Base-by-base conservation (phyloP, 2,329 filamentous ascomycete species). In the Aureobasidium vineae region DNA sequence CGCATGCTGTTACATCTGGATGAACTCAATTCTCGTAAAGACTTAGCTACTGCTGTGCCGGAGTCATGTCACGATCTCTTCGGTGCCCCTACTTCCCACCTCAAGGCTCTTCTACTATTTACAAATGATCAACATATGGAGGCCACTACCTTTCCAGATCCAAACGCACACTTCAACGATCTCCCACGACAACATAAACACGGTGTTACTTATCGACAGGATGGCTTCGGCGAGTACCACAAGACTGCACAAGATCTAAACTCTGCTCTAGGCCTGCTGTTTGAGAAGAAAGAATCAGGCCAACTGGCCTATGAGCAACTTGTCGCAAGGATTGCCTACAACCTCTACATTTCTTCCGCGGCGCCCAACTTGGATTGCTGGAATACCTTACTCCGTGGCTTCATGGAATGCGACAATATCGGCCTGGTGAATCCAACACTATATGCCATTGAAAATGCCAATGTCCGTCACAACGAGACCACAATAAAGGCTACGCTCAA, bases 331-430 rank as follows among this genome's bases (percentile, higher is more conserved):
- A 76, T 86, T 21, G 83, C 80, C 67, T 88, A 88, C 76, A 91
- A 91, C 72, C 78, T 95, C 3, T 81, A 91, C 19, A 78, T 86
- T 3, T 86, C 85, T 2, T 75, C 82, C 1, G 79, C 85, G 21
- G 84, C 75, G 10, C 89, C 90, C 0, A 85, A 85, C 68, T 83
- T 90, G 41, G 81, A 86, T 69, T 91, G 88, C 3, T 91, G 88
- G 78, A 92, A 92, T 72, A 82, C 83, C 15, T 81, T 95, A 31
- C 83, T 94, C 2, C 75, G 84, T n/a, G 84, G 85, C n/a, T 86
- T 94, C 60, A 81, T 84, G 63, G 60, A 47, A 13, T 33, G 28
- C 28, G 36, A 53, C 13, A 33, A 50, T 5, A 21, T 36, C 15
- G 7, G 28, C 21, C 15, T 63, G 45, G 45, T 52, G 3, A 33